Conservation (phyloP, 176 grass and related monocot genomes). For the Paspalum notatum region DNA sequence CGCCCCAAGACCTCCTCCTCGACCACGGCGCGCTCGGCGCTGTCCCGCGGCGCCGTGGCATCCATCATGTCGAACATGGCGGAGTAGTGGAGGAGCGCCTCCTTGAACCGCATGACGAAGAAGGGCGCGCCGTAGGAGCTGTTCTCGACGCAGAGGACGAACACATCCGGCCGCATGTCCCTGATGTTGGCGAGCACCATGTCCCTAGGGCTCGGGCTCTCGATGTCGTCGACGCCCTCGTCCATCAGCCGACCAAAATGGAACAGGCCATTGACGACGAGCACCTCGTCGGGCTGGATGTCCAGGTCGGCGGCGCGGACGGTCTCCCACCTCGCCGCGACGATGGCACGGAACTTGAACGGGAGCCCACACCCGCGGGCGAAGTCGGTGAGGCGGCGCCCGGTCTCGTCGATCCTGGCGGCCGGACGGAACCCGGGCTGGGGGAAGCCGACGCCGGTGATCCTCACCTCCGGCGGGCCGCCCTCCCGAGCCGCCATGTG, state of each 20-base stretch:
- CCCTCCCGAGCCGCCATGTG: slow-evolving; percentile 21
- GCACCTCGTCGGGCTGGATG: slow-evolving; percentile 38
- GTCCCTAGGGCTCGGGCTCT: slow-evolving; percentile 39
- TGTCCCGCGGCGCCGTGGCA: slow-evolving; percentile 33
- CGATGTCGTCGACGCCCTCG: slow-evolving; percentile 16
- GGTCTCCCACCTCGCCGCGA: slow-evolving; percentile 42
- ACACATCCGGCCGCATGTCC: too few relatives aligned
- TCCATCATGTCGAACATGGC: slow-evolving; percentile 43
- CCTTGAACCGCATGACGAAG: too few relatives aligned
- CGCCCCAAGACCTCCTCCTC: slow-evolving; percentile 28
- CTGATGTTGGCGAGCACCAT: slow-evolving; percentile 10
- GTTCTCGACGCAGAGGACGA: too few relatives aligned
- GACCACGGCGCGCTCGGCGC: not conserved
- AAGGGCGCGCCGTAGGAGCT: too few relatives aligned
- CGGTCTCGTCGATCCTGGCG: slow-evolving; percentile 8
- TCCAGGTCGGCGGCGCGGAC: slow-evolving; percentile 23
- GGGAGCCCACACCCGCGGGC: slow-evolving; percentile 16
- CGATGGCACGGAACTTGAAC: slow-evolving; percentile 42
- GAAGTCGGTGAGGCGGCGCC: too few relatives aligned
- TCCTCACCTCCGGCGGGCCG: slow-evolving; percentile 46
- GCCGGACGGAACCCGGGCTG: slow-evolving; percentile 53
- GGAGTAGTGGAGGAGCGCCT: not conserved
- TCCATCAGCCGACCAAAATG: slow-evolving; percentile 44
- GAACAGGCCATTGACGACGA: slow-evolving; percentile 42
- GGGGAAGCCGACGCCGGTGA: slow-evolving; percentile 49